A percentile compares a stretch with the other conserved stretches of the same genome.
Evolutionary conservation across 495 filamentous ascomycete species (phyloP).

Genomic region (Talaromyces thailandensis): DNA sequence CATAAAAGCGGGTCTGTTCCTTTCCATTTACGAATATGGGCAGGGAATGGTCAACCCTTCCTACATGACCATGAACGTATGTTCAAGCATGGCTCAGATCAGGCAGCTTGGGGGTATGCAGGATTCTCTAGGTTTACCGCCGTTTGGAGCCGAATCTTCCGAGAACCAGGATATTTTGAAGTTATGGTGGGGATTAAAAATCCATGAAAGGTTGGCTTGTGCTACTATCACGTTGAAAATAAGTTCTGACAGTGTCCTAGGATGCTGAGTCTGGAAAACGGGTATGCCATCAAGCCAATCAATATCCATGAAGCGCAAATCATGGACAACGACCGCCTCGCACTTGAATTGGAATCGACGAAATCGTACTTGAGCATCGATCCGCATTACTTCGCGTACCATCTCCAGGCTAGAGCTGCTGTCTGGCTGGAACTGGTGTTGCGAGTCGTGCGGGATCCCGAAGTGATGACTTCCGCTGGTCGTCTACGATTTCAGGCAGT

Average conservation of each 20-base stretch:
- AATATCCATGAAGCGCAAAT: neutral
- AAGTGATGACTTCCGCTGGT: neutral
- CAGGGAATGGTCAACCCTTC: conserved; percentile 2
- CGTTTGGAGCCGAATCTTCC: neutral
- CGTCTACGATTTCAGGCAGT: neutral
- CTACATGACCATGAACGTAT: neutral
- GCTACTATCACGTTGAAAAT: neutral
- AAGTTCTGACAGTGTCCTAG: neutral
- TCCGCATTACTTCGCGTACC: neutral
- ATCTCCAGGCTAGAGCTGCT: conserved; percentile 6
- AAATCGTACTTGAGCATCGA: neutral
- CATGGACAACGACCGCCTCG: neutral
- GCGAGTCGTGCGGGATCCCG: neutral
- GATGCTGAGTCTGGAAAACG: conserved; percentile 5
- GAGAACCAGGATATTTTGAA: neutral
- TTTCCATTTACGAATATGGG: conserved; percentile 5
- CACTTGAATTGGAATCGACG: neutral
- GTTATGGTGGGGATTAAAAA: neutral
- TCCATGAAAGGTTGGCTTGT: conserved; percentile 3
- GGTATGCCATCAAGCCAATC: neutral
- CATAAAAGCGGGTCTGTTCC: neutral
- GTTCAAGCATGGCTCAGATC: conserved; percentile 3
- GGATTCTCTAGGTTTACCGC: neutral
- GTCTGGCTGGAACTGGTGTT: conserved; percentile 2
- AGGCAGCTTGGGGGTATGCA: neutral